Evolutionary conservation across 768 basidiomycete genomes (phyloP), one percentile per base, ranked within the genome.

Genomic region (Trametes maxima): DNA sequence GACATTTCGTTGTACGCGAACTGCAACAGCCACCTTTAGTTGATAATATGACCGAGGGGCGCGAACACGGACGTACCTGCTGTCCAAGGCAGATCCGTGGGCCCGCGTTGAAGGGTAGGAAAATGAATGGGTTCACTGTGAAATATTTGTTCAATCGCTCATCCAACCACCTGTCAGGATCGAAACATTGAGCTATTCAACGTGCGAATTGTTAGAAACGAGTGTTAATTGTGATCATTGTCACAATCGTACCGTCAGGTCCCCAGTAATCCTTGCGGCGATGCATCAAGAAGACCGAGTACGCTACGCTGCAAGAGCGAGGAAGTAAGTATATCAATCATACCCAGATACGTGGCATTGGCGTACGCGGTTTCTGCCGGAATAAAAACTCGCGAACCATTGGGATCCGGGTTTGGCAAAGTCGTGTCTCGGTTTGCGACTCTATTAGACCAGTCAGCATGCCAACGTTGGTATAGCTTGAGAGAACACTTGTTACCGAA

Each of bases 121-220:
- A 89, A 62, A 90, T 88, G 76, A 82, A 87, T 0, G 86, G 85
- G 61, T 87, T 87, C 1, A 79, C 77, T 0, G 74, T 76, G 19
- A 86, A 74, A 59, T 84, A 84, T 65, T 80, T 80, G 57, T 78
- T 77, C 7, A 84, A 65, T 33, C 87, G 76, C 11, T 79, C 78
- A 57, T 89, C 87, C 46, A 88, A 69, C 77, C 85, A 89, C 16
- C 87, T 77, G 64, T 87, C 84, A 0, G 87, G 87, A 66, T 88
- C 86, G 64, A 88, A 88, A 49, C 76, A 64, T 17, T 71, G 65
- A 35, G 74, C 74, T 75, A 40, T 40, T 5, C 17, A 3, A 22
- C 2, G 22, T 24, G 16, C 33, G n/a, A 13, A 33, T 2, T 11
- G 52, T 59, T 40, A 36, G 43, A n/a, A 37, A 4, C 13, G 6